phyloP scores from a whole-genome alignment of 495 filamentous ascomycete species.

The Trichoderma reesei region DNA sequence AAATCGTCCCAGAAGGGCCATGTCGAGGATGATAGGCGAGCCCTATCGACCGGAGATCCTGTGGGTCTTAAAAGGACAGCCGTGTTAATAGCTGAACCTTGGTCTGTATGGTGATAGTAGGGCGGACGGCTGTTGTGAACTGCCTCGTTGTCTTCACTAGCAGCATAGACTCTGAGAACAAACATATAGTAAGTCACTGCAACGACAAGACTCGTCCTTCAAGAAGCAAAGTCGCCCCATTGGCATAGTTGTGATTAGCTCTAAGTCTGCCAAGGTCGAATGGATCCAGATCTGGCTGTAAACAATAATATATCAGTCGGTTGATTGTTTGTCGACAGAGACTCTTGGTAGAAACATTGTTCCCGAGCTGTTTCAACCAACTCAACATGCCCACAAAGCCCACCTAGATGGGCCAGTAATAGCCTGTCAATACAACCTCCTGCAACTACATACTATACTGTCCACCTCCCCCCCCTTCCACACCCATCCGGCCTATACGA shows the following conservation, averaged over 20 bases:
- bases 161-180: neutral
- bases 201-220: neutral
- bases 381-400: neutral
- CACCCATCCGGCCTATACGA: neutral
- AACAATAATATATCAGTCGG: too few relatives aligned
- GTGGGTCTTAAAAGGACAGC: too few relatives aligned
- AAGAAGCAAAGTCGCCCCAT: neutral
- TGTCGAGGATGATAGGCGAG: neutral
- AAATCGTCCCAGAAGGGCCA: neutral
- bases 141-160: neutral
- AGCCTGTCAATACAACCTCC: neutral
- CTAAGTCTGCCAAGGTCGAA: too few relatives aligned
- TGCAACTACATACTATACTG: neutral
- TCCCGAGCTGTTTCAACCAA: neutral
- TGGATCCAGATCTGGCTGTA: too few relatives aligned
- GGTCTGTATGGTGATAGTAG: neutral
- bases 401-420: neutral
- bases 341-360: neutral
- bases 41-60: neutral
- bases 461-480: neutral
- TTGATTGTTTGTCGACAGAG: too few relatives aligned
- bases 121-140: neutral
- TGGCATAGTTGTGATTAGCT: neutral
- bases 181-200: neutral
- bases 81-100: neutral